Evolutionary conservation across 495 filamentous ascomycete genomes (phyloP), one percentile per base, ranked within the genome.

Genomic region (Friedmanniomyces endolithicus): DNA sequence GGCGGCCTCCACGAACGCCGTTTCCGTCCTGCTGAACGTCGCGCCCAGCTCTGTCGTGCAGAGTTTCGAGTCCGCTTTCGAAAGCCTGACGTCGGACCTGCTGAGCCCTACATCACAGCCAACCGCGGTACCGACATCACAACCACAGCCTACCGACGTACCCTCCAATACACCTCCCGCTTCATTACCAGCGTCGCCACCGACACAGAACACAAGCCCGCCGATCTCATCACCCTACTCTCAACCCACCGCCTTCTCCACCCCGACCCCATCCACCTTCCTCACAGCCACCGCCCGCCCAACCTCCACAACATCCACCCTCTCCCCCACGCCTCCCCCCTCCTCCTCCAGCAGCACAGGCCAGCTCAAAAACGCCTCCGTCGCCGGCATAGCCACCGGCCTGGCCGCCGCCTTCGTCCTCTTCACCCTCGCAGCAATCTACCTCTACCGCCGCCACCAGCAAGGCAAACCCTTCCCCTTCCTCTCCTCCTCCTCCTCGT

Each of bases 351-450:
- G 14, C 11, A 20, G 40, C 35, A n/a, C 2, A 25, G 51, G 37
- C 14, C 45, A 48, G 33, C 27, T 55, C 1, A 35, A 35, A 16
- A 49, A 55, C 23, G 53, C 53, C 6, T 55, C 53, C 2, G 31
- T 55, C 34, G 53, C 45, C n/a, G 53, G 53, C n/a, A 55, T 55
- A 48, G 53, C 53, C 8, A 48, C 53, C 8, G 53, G 53, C 33
- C 11, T 55, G 16, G 53, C 45, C 40, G 53, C 53, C 7, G 53
- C 27, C 53, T 43, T 29, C 8, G 53, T 55, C 27, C 27, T 49
- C 27, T 24, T 48, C 33, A 11, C 49, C 11, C 45, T 55, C 1
- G 31, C 24, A 3, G 43, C 9, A 11, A 23, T 33, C 24, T 55
- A 37, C 24, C 43, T 55, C 43, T 49, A 4, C 11, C 24, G 53